Base-by-base conservation (phyloP, 2,329 filamentous ascomycete genomes). In the Zopfia rhizophila region DNA sequence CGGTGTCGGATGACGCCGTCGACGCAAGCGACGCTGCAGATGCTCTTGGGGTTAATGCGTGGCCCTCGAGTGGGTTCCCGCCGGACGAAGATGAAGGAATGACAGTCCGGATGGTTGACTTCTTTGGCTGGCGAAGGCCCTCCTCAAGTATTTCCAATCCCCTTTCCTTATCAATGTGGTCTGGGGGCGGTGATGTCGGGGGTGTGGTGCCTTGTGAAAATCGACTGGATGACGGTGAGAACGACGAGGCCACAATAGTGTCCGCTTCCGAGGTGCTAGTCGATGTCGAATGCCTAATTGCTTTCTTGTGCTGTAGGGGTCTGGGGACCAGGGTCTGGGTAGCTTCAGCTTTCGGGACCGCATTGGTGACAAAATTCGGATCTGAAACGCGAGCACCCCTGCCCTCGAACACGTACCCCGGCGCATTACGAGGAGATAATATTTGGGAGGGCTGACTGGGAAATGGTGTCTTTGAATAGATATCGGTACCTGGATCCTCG, bases 381-480 rank as follows among this genome's bases (percentile, higher is more conserved):
- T 63, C 66, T 72, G 71, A 74, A 74, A 74, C 72, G 45, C 60
- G 62, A 58, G 56, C 58, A 44, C 60, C 70, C 55, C 61, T 63
- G 60, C 58, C 58, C 58, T 70, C 68, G 64, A 72, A 70, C 61
- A 59, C 58, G 50, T 69, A 71, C 51, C 68, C 68, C 44, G 63
- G 65, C 51, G 54, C 56, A 59, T 66, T 65, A 56, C 63, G 70
- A 61, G 70, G 68, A 36, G 66, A 60, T 45, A 74, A 60, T 46
- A 73, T 62, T 36, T 74, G 72, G 41, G 71, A 70, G 36, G 71
- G 61, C 51, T 70, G 62, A 46, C 61, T 69, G 32, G 72, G 70
- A 48, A 72, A 68, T 41, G 71, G 71, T 40, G 61, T 66, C 60
- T 73, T 74, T 36, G 64, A 62, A 59, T 74, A 73, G 50, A 66